These are phyloP conservation scores for Pyrenophora graminea DNA, from an alignment of 2,329 filamentous ascomycete species.

Conservation along the genomic window DNA sequence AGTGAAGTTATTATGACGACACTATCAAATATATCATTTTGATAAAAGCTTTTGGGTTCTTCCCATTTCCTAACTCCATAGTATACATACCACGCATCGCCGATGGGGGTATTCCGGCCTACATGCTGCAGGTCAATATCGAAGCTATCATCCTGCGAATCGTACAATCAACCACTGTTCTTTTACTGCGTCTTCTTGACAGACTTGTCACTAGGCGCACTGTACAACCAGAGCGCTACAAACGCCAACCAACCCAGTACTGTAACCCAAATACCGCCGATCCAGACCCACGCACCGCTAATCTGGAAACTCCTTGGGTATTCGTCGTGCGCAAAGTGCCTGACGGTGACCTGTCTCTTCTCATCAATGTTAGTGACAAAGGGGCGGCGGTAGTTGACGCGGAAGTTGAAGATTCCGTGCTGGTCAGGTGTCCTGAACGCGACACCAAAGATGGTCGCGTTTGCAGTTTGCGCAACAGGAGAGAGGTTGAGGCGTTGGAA, in stretches of 20 bases:
- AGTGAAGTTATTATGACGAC: not conserved
- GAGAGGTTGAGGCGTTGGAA: slow-evolving; percentile 85
- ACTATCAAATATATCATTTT: slow-evolving; percentile 1
- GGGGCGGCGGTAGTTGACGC: slow-evolving; percentile 93
- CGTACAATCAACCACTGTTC: not conserved
- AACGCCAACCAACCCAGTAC: slow-evolving; percentile 84
- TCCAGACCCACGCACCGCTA: slow-evolving; percentile 91
- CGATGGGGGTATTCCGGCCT: slow-evolving; percentile 9
- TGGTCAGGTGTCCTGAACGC: slow-evolving; percentile 89
- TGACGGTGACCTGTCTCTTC: slow-evolving; percentile 91
- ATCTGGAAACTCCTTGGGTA: slow-evolving; percentile 91
- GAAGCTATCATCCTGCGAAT: not conserved
- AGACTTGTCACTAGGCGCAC: slow-evolving; percentile 60
- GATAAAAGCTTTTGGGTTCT: slow-evolving; percentile 15
- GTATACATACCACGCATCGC: slow-evolving; percentile 19
- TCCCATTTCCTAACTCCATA: slow-evolving; percentile 12
- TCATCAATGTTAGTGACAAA: slow-evolving; percentile 89
- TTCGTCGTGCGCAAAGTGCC: slow-evolving; percentile 97
- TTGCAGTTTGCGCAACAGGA: slow-evolving; percentile 60
- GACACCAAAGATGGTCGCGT: slow-evolving; percentile 73
- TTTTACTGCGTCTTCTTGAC: slow-evolving; percentile 55
- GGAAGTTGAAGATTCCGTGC: slow-evolving; percentile 99
- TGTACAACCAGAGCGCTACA: slow-evolving; percentile 85
- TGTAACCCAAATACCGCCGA: slow-evolving; percentile 83
- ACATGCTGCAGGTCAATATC: slow-evolving; percentile 3